Percentiles rank a stretch among this genome's conserved stretches.
phyloP scores from a whole-genome alignment of 176 grass and related monocot species.

The Musa troglodytarum region DNA sequence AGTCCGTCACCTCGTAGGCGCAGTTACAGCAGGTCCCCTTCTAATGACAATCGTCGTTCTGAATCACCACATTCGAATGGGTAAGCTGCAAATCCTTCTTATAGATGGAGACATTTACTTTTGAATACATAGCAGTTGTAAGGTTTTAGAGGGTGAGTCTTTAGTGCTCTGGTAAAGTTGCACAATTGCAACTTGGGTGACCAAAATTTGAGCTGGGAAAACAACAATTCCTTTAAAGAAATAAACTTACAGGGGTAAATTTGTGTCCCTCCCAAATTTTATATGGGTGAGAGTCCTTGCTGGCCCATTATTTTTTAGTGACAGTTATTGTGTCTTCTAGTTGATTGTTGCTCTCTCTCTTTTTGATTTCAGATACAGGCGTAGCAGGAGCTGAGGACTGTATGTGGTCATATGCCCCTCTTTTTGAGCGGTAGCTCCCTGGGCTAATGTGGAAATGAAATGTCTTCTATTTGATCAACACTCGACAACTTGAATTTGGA shows the following conservation, averaged over 20 bases:
- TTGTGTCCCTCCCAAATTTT: too few species aligned
- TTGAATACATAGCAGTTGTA: background rate
- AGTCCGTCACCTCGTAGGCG: slow-evolving; percentile 60
- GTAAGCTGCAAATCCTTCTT: slow-evolving; percentile 29
- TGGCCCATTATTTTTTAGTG: background rate
- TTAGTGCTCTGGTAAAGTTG: too few species aligned
- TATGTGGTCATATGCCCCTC: slow-evolving; percentile 1
- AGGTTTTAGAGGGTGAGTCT: background rate
- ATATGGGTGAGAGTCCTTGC: too few species aligned
- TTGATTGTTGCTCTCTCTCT: slow-evolving; percentile 10
- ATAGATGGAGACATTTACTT: background rate
- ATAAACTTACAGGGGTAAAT: too few species aligned
- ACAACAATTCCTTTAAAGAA: too few species aligned
- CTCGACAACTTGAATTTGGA: slow-evolving; percentile 65
- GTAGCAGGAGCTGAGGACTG: slow-evolving; percentile 54
- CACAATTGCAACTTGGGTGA: background rate
- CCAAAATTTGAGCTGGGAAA: too few species aligned
- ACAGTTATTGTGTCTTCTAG: background rate
- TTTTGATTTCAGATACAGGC: slow-evolving; percentile 30
- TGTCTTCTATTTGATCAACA: slow-evolving; percentile 34
- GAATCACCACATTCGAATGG: slow-evolving; percentile 52
- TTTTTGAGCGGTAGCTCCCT: slow-evolving; percentile 24
- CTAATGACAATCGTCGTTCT: slow-evolving; percentile 23
- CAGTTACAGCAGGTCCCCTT: slow-evolving; percentile 68
- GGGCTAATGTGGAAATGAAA: slow-evolving; percentile 40